Base-by-base conservation (phyloP, 345 rosid genomes). In the Eucalyptus regnans region DNA sequence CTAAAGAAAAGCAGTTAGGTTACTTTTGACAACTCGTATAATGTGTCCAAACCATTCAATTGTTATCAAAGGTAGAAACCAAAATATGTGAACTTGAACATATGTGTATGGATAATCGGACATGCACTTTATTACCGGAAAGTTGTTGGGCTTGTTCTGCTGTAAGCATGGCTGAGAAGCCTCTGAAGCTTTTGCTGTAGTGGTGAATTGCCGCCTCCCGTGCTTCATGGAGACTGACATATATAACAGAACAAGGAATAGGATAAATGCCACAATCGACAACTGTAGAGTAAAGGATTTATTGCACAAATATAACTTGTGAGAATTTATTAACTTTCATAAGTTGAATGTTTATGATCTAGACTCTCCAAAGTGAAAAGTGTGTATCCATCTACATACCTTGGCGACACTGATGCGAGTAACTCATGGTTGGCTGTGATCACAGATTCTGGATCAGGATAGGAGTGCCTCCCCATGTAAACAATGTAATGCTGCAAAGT, bases 91-190 rank as follows among this genome's bases (percentile, higher is more conserved):
- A 76, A 76, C 48, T 41, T 41, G 29, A 20, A 41, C 48, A 76
- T 41, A 11, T 76, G 29, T 12, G 4, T 20, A 11, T 41, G 83
- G 81, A 41, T 22, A 41, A 41, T 20, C 7, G 48, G 84, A 76
- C 48, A 20, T 41, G 48, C 84, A 20, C 11, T 41, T 76, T 41
- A 76, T 64, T 89, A 90, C 93, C 90, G 22, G 92, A 88, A 52
- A 92, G 92, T 54, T 60, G 88, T 18, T 90, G 89, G 86, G 92
- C 94, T 88, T 95, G 93, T 54, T 93, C 88, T 81, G 90, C 90
- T 58, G 94, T 92, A 50, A 92, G 94, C 93, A 91, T 91, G 83
- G 95, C 95, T 15, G 94, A 91, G 90, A 90, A 94, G 68, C 95
- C 95, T 87, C 92, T 91, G n/a, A 94, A 94, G 91, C 91, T 91